Conservation (phyloP, 148 eudicot genomes). For the Rhododendron molle region DNA sequence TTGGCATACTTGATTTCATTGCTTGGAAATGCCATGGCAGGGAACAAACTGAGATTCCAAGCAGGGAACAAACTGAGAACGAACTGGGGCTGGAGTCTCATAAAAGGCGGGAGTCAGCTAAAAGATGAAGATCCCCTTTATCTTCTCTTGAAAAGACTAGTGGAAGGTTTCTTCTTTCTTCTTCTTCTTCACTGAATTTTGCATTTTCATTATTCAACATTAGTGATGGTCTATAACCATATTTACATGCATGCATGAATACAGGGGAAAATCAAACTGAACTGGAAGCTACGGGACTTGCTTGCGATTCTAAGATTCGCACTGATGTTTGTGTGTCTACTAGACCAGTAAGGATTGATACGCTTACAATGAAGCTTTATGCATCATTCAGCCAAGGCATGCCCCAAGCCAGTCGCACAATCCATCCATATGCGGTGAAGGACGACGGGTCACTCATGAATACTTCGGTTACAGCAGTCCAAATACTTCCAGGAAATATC, state of each 20-base stretch:
- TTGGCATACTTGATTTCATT: background rate
- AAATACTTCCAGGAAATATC: background rate
- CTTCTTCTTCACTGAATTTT: background rate
- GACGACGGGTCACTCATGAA: background rate
- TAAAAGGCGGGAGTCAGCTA: background rate
- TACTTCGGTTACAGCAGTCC: background rate
- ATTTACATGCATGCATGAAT: background rate
- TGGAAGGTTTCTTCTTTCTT: slow-evolving; percentile 22
- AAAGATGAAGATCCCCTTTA: slow-evolving; percentile 3
- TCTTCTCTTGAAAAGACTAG: slow-evolving; percentile 24
- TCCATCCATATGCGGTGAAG: background rate
- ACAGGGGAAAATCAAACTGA: slow-evolving; percentile 22
- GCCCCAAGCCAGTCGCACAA: background rate
- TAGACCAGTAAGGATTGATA: background rate
- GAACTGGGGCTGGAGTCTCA: no score
- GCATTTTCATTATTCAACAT: background rate
- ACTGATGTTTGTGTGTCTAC: background rate
- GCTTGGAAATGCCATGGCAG: slow-evolving; percentile 18
- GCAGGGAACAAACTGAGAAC: background rate
- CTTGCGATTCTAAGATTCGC: background rate
- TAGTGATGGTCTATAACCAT: background rate
- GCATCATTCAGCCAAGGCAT: background rate
- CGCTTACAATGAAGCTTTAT: background rate
- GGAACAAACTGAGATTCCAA: slow-evolving; percentile 14
- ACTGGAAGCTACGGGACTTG: background rate